Percentiles rank a stretch among this genome's conserved stretches.
Conservation (phyloP, 495 filamentous ascomycete genomes). For the Penicillium coprophilum region DNA sequence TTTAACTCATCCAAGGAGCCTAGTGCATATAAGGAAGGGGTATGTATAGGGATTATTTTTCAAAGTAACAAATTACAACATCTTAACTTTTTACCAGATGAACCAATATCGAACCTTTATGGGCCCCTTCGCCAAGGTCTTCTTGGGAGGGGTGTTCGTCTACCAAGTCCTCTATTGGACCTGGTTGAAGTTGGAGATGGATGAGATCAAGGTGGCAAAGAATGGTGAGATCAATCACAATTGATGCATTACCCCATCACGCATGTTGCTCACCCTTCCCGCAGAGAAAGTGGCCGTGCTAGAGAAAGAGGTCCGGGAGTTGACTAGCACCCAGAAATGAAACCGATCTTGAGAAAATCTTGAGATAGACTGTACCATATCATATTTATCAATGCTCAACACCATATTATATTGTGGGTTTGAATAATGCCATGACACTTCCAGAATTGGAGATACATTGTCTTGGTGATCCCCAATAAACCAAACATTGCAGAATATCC, state of each 20-base stretch:
- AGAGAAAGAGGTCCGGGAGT: conserved; percentile 44
- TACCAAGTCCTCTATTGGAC: conserved; percentile 84
- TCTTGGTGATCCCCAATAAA: not conserved
- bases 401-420: conserved; percentile 19
- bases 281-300: conserved; percentile 43
- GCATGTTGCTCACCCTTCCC: not conserved
- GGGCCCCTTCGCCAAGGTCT: conserved; percentile 78
- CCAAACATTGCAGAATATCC: not conserved
- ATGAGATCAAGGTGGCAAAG: conserved; percentile 66
- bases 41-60: conserved; percentile 12
- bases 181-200: conserved; percentile 84
- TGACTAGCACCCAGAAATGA: conserved; percentile 37
- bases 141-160: conserved; percentile 80
- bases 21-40: conserved; percentile 30
- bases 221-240: conserved; percentile 40
- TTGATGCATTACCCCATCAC: not conserved
- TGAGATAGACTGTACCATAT: conserved; percentile 4
- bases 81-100: conserved; percentile 43
- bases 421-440: not conserved
- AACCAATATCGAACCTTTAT: conserved; percentile 77
- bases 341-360: not conserved
- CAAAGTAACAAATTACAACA: not conserved
- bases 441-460: not conserved
- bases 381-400: conserved; percentile 3
- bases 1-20: conserved; percentile 22